Percentiles rank a stretch among this genome's conserved stretches.
Conservation (phyloP, 2,329 filamentous ascomycete genomes). For the Sporothrix pseudoabietina region DNA sequence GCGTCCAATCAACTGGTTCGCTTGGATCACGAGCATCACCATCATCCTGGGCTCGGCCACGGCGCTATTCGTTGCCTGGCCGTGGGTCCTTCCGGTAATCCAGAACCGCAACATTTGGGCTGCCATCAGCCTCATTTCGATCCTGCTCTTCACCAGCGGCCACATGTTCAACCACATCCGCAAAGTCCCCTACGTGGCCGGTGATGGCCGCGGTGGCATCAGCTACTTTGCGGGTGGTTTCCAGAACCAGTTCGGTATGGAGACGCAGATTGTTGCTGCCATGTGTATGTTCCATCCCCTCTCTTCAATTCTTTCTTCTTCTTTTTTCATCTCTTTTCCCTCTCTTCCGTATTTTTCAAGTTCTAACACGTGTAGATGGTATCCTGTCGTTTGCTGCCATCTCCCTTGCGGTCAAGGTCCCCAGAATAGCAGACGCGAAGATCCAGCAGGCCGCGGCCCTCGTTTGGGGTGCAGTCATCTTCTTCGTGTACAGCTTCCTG, state of each 20-base stretch:
- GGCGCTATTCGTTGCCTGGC: constrained; percentile 68
- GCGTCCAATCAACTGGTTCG: constrained; percentile 85
- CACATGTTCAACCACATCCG: constrained; percentile 99
- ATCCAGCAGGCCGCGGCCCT: constrained; percentile 80
- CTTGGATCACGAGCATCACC: constrained; percentile 68
- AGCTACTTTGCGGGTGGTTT: constrained; percentile 91
- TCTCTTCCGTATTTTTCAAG: neutral
- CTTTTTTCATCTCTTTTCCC: no score
- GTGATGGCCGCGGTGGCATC: constrained; percentile 81
- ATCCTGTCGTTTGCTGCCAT: constrained; percentile 88
- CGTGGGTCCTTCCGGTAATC: constrained; percentile 77
- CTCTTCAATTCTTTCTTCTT: neutral
- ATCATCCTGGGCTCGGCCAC: constrained; percentile 71
- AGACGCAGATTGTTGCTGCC: constrained; percentile 92
- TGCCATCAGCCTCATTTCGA: constrained; percentile 80
- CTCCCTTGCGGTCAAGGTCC: constrained; percentile 86
- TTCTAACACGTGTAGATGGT: constrained; percentile 48
- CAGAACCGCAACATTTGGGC: constrained; percentile 95
- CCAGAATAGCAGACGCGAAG: constrained; percentile 76
- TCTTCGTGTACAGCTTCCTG: constrained; percentile 89
- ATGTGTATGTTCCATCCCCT: constrained; percentile 65
- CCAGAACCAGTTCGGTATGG: constrained; percentile 88
- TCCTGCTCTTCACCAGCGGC: constrained; percentile 90
- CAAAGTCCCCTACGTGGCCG: constrained; percentile 88
- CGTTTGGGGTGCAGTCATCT: constrained; percentile 74